Evolutionary conservation across 345 rosid species (phyloP), one percentile per base, ranked within the genome.

Genomic region (Physaria fendleri): DNA sequence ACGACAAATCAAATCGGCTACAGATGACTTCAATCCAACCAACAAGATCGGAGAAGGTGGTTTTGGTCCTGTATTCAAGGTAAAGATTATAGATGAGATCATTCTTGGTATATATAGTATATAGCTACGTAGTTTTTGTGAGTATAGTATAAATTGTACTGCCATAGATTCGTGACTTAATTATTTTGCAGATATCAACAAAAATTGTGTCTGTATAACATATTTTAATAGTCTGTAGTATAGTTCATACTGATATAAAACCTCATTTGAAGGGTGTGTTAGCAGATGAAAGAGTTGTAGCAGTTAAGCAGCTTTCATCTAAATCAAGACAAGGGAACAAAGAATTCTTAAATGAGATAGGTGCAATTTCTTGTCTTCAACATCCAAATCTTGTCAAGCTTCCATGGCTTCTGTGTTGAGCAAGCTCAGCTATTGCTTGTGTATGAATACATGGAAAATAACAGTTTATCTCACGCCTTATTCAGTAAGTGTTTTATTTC

Each of bases 361-460:
- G 82, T 23, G 76, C 80, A 69, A 84, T 86, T 30, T 81, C 90
- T 40, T 78, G 81, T 69, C 68, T 81, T 39, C 87, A 82, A 53
- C 95, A 86, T 69, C 83, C 84, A 14, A 83, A 86, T 72, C 88
- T 86, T 4, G 95, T 86, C 57, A 78, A 67, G 67, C 76, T 86
- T 41, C 67, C 67, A 78, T 14, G 90, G 95, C 16, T 83, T 82
- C 71, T 86, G 95, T 27, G 73, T 78, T 2, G 95, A 81, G 43
- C 79, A 80, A 35, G 72, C 76, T 74, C 85, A 86, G 32, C 56
- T 83, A 17, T 49, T 82, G 41, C 42, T 86, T 11, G 81, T 83
- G 13, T 86, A 86, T 15, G 90, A 86, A 25, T 86, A 77, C 69
- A 62, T 86, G 84, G 95, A 86, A 51, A 83, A 83, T 57, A 86